These are phyloP conservation scores for Xylaria cubensis DNA, from an alignment of 495 filamentous ascomycete species.

Conservation along the genomic window DNA sequence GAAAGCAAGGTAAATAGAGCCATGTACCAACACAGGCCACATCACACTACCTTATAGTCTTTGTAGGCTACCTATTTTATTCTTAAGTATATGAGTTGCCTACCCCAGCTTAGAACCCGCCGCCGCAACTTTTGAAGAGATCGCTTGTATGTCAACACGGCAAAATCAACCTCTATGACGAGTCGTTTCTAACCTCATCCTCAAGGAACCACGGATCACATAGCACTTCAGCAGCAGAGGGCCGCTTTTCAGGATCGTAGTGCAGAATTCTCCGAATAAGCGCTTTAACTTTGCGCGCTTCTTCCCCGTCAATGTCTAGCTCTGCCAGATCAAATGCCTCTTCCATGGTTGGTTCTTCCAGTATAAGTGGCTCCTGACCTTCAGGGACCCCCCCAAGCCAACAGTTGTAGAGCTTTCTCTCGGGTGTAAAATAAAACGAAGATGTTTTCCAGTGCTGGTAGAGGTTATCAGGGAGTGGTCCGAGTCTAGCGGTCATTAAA, in stretches of 20 bases:
- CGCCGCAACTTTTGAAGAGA: not conserved
- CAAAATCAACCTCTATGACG: slow-evolving; percentile 10
- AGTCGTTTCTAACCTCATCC: slow-evolving; percentile 10
- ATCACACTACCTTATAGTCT: too few species aligned
- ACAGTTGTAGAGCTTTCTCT: slow-evolving; percentile 41
- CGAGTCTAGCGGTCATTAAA: slow-evolving; percentile 15
- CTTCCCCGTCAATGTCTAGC: slow-evolving; percentile 37
- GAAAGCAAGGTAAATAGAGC: too few species aligned
- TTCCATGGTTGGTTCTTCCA: slow-evolving; percentile 35
- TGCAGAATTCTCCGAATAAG: slow-evolving; percentile 45
- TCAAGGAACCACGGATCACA: slow-evolving; percentile 42
- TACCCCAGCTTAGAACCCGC: not conserved
- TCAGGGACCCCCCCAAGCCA: slow-evolving; percentile 29
- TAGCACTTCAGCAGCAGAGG: slow-evolving; percentile 38
- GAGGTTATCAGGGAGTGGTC: slow-evolving; percentile 38
- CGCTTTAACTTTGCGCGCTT: slow-evolving; percentile 38
- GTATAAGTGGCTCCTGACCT: slow-evolving; percentile 27
- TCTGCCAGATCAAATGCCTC: slow-evolving; percentile 38
- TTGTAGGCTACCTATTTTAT: too few species aligned
- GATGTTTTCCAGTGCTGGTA: slow-evolving; percentile 40
- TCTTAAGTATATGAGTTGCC: slow-evolving; percentile 12
- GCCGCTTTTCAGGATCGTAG: slow-evolving; percentile 44
- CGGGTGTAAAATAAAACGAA: slow-evolving; percentile 42
- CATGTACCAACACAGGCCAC: too few species aligned
- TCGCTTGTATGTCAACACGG: slow-evolving; percentile 7